Conservation (phyloP, 306 rosid genomes). For the Dalbergia oliveri region DNA sequence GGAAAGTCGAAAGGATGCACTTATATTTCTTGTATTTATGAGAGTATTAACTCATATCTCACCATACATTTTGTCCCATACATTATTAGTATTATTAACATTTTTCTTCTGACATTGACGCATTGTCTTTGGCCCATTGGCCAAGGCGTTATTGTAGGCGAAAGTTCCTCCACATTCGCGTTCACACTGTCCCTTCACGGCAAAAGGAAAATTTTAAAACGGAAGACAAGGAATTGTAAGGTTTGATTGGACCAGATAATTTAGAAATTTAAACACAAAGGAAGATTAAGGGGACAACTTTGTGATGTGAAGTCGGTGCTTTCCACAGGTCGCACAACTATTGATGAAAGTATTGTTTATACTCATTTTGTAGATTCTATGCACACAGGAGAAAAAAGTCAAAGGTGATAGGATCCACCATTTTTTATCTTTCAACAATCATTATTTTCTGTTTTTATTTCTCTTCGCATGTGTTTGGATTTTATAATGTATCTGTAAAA, state of each 20-base stretch:
- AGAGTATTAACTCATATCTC: too few relatives aligned
- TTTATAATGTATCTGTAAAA: too few relatives aligned
- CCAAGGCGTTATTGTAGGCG: background rate
- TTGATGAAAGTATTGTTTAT: too few relatives aligned
- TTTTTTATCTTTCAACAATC: too few relatives aligned
- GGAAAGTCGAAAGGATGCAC: background rate
- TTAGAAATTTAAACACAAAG: background rate
- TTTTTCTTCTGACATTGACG: background rate
- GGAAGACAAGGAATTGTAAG: background rate
- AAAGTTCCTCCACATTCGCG: background rate
- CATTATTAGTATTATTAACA: too few relatives aligned
- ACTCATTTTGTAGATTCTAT: too few relatives aligned
- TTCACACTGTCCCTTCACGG: background rate
- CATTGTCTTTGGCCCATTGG: background rate
- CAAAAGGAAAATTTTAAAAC: background rate
- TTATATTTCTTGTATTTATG: too few relatives aligned
- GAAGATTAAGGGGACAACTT: background rate
- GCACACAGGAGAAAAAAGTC: too few relatives aligned
- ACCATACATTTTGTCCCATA: too few relatives aligned
- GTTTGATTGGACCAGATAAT: conserved; percentile 25
- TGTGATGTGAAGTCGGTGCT: conserved; percentile 20
- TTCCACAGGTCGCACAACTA: conserved; percentile 6
- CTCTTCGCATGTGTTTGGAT: too few relatives aligned
- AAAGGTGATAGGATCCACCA: too few relatives aligned
- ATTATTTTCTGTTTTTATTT: too few relatives aligned